Evolutionary conservation across 371 early-diverging fungal genomes (phyloP).

Genomic region (Mortierella sp.): DNA sequence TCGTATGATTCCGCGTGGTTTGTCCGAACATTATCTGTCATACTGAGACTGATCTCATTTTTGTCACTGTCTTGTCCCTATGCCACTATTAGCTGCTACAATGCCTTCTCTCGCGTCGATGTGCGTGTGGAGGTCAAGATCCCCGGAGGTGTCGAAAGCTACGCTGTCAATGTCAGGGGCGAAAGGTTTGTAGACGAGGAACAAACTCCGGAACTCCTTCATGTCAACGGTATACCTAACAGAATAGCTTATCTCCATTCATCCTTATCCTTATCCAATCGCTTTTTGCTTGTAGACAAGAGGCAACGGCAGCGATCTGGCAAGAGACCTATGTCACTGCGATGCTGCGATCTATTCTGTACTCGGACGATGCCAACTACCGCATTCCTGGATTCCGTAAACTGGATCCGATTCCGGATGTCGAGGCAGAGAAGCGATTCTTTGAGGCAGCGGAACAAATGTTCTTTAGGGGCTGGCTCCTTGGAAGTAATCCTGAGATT

Average conservation of each 20-base stretch:
- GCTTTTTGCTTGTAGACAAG: slow-evolving; percentile 37
- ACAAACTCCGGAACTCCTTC: no score
- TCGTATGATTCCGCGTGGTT: no score
- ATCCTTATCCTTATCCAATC: not conserved
- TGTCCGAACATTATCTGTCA: no score
- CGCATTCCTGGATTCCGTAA: slow-evolving; percentile 89
- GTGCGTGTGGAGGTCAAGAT: slow-evolving; percentile 97
- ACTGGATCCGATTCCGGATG: slow-evolving; percentile 83
- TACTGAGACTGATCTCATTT: no score
- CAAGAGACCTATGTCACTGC: slow-evolving; percentile 90
- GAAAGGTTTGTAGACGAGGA: slow-evolving; percentile 62
- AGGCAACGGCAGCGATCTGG: slow-evolving; percentile 89
- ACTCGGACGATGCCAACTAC: slow-evolving; percentile 89
- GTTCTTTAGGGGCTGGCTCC: slow-evolving; percentile 90
- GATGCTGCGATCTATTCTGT: slow-evolving; percentile 88
- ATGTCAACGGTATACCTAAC: no score
- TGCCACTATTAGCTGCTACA: slow-evolving; percentile 91
- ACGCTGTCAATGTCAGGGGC: slow-evolving; percentile 84
- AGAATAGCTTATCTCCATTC: no score
- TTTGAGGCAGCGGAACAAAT: slow-evolving; percentile 85
- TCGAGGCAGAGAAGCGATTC: slow-evolving; percentile 79
- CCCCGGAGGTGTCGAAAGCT: slow-evolving; percentile 97
- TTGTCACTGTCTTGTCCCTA: no score
- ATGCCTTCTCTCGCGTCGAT: slow-evolving; percentile 96
- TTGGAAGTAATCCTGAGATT: slow-evolving; percentile 94